Evolutionary conservation across 257 asterid species (phyloP).

Genomic region (Solanum chmielewskii): DNA sequence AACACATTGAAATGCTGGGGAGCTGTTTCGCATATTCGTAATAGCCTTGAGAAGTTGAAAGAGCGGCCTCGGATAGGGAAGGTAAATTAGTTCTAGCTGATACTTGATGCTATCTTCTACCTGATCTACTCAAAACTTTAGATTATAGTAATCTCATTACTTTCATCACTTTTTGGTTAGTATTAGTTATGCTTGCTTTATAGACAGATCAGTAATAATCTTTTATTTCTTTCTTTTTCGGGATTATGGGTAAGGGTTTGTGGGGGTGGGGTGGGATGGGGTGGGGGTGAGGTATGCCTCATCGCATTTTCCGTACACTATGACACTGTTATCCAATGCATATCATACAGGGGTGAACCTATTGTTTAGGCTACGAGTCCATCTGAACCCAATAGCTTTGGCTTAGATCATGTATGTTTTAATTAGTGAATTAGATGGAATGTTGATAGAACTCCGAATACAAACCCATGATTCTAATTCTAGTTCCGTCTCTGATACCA

Average conservation of each 20-base stretch:
- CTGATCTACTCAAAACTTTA: not conserved
- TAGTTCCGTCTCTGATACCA: not conserved
- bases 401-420: not conserved
- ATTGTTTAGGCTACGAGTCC: not conserved
- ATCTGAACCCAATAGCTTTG: not conserved
- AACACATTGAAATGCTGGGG: slow-evolving; percentile 93
- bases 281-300: not conserved
- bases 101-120: not conserved
- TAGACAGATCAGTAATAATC: not conserved
- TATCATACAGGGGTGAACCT: not conserved
- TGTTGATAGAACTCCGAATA: not conserved
- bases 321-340: not conserved
- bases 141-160: not conserved
- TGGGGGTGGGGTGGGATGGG: not conserved
- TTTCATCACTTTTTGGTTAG: not conserved
- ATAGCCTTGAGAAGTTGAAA: slow-evolving; percentile 62
- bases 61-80: slow-evolving; percentile 97
- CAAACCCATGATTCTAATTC: not conserved
- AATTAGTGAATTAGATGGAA: not conserved
- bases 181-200: not conserved
- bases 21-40: slow-evolving; percentile 93
- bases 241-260: not conserved
- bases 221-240: not conserved
- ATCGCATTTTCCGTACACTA: not conserved
- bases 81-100: slow-evolving; percentile 10